Evolutionary conservation across 768 basidiomycete genomes (phyloP).

Genomic region (Omphalotus guepiniiformis): DNA sequence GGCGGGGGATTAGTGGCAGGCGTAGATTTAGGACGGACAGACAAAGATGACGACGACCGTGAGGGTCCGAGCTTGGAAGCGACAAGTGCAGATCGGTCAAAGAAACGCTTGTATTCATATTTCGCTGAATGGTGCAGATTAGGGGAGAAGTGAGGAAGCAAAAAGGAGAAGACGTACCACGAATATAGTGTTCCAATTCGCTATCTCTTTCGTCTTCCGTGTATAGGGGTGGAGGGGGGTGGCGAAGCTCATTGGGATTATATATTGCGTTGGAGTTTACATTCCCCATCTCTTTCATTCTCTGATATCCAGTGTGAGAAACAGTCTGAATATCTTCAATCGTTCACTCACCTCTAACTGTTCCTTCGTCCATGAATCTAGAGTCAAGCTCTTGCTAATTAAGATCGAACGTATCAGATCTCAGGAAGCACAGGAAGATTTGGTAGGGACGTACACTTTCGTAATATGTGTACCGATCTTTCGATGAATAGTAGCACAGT

Average conservation of each 20-base stretch:
- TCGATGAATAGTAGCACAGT: slow-evolving; percentile 88
- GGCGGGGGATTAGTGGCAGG: slow-evolving; percentile 10
- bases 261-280: slow-evolving; percentile 71
- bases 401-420: slow-evolving; percentile 5
- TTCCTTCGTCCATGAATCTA: slow-evolving; percentile 86
- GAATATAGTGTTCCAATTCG: slow-evolving; percentile 88
- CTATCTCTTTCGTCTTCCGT: slow-evolving; percentile 80
- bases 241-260: slow-evolving; percentile 77
- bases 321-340: slow-evolving; percentile 10
- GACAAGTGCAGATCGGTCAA: slow-evolving; percentile 43
- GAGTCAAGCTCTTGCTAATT: slow-evolving; percentile 79
- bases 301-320: slow-evolving; percentile 35
- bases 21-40: slow-evolving; percentile 19
- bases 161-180: slow-evolving; percentile 46
- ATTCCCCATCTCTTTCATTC: slow-evolving; percentile 81
- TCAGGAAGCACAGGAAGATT: not conserved
- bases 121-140: slow-evolving; percentile 48
- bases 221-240: slow-evolving; percentile 81
- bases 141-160: slow-evolving; percentile 9
- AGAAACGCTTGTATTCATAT: slow-evolving; percentile 73
- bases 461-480: slow-evolving; percentile 93
- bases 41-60: slow-evolving; percentile 29
- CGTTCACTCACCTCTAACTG: slow-evolving; percentile 69
- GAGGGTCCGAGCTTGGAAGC: slow-evolving; percentile 45
- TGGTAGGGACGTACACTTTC: slow-evolving; percentile 88